A percentile compares a stretch with the other conserved stretches of the same genome.
These are phyloP conservation scores for Lipomyces spencermartinsiae DNA, from an alignment of 805 yeast species.

Conservation along the genomic window DNA sequence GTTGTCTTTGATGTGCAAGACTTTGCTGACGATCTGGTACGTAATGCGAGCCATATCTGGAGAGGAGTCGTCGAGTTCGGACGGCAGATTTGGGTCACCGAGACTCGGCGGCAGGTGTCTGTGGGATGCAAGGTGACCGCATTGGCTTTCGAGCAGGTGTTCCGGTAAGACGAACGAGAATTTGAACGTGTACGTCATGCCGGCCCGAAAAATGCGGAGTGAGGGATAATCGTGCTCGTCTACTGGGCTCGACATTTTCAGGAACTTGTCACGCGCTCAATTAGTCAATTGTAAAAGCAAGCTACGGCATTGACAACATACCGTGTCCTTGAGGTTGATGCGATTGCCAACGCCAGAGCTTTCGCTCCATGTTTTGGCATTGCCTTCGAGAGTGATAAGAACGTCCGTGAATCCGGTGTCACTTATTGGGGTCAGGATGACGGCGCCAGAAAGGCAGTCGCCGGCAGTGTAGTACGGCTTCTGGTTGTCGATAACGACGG, in stretches of 20 bases:
- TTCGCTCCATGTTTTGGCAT: constrained; percentile 25
- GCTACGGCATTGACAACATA: constrained; percentile 2
- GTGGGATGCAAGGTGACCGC: constrained; percentile 24
- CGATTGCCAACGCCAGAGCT: constrained; percentile 13
- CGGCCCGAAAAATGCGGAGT: constrained; percentile 14
- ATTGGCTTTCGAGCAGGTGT: constrained; percentile 29
- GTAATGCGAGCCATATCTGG: constrained; percentile 33
- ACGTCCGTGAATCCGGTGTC: constrained; percentile 17
- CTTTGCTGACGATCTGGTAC: constrained; percentile 21
- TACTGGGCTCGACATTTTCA: constrained; percentile 27
- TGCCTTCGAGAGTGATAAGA: constrained; percentile 29
- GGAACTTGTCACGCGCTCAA: constrained; percentile 11
- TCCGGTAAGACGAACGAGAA: constrained; percentile 35
- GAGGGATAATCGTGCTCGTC: constrained; percentile 22
- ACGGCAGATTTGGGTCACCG: constrained; percentile 11
- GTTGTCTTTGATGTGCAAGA: constrained; percentile 4
- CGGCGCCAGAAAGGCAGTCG: constrained; percentile 27
- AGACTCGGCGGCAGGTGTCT: constrained; percentile 28
- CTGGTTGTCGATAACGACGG: constrained; percentile 16
- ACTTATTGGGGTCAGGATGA: constrained; percentile 8
- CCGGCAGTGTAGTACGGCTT: constrained; percentile 28
- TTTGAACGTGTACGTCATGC: constrained; percentile 20
- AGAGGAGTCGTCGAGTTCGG: constrained; percentile 25
- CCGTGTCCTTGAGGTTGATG: constrained; percentile 16
- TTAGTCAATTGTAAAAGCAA: background rate